Percentiles rank a stretch among this genome's conserved stretches.
These are phyloP conservation scores for Hyphopichia wangnamkhiaoensis DNA, from an alignment of 1,139 yeast species.

Conservation along the genomic window DNA sequence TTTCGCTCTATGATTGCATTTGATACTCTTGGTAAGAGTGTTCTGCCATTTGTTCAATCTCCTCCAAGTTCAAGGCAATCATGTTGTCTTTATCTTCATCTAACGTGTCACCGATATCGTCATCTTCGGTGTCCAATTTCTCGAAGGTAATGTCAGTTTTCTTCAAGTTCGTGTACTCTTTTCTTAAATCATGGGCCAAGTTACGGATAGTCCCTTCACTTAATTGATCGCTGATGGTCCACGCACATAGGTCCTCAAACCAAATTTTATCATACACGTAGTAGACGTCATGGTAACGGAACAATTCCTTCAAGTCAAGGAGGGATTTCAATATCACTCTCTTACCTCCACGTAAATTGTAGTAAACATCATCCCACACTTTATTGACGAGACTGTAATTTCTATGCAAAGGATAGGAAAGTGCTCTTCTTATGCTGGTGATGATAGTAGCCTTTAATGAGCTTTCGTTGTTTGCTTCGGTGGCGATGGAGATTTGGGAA, in stretches of 20 bases:
- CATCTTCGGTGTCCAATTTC: slow-evolving; percentile 23
- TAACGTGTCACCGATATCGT: slow-evolving; percentile 16
- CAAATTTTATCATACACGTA: slow-evolving; percentile 81
- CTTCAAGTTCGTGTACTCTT: slow-evolving; percentile 22
- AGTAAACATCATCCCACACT: slow-evolving; percentile 78
- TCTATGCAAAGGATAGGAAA: slow-evolving; percentile 79
- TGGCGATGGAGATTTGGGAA: slow-evolving; percentile 45
- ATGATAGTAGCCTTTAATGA: slow-evolving; percentile 53
- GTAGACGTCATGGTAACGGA: slow-evolving; percentile 83
- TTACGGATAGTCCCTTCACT: slow-evolving; percentile 52
- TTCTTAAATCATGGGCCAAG: slow-evolving; percentile 65
- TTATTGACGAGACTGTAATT: slow-evolving; percentile 58
- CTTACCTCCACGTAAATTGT: slow-evolving; percentile 67
- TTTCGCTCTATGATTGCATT: too few species aligned
- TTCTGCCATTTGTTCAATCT: slow-evolving; percentile 59
- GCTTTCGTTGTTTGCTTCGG: slow-evolving; percentile 27
- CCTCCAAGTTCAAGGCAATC: slow-evolving; percentile 43
- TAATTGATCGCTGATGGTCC: slow-evolving; percentile 66
- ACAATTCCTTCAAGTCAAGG: slow-evolving; percentile 66
- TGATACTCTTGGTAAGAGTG: slow-evolving; percentile 38
- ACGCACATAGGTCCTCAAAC: slow-evolving; percentile 77
- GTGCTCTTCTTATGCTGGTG: slow-evolving; percentile 68
- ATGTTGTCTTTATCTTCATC: slow-evolving; percentile 36
- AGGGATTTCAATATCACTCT: slow-evolving; percentile 60
- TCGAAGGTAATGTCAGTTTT: slow-evolving; percentile 41